A percentile compares a stretch with the other conserved stretches of the same genome.
Evolutionary conservation across 2,329 filamentous ascomycete species (phyloP).

Genomic region (Aspergillus udagawae): DNA sequence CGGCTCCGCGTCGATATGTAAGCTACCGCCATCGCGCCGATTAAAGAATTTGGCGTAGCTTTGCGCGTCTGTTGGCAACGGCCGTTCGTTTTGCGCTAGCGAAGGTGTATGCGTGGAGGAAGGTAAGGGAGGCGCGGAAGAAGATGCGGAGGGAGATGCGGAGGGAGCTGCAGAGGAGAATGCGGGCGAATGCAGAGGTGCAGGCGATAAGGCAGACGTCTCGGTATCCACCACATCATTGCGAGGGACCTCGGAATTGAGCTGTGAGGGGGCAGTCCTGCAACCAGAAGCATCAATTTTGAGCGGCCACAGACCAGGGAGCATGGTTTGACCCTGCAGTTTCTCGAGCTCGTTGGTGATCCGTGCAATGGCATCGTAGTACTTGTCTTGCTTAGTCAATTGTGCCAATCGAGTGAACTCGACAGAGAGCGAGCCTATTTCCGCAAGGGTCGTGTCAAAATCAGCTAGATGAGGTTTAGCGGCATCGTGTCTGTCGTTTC

Average conservation of each 20-base stretch:
- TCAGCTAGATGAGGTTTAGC: conserved; percentile 62
- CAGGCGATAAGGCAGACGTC: neutral
- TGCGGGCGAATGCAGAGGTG: neutral
- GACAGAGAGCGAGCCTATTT: conserved; percentile 74
- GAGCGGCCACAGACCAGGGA: conserved; percentile 79
- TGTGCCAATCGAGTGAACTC: conserved; percentile 89
- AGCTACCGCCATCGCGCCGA: conserved; percentile 15
- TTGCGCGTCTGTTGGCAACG: conserved; percentile 19
- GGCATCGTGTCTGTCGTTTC: conserved; percentile 43
- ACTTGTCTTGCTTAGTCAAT: conserved; percentile 73
- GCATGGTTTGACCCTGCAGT: conserved; percentile 64
- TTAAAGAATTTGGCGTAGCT: conserved; percentile 23
- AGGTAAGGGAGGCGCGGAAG: neutral
- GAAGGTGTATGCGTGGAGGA: neutral
- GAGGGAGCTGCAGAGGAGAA: neutral
- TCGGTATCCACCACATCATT: conserved; percentile 6
- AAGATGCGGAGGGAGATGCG: neutral
- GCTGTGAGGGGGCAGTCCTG: conserved; percentile 41
- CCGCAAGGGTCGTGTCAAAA: conserved; percentile 55
- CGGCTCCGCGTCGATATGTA: conserved; percentile 25
- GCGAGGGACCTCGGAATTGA: conserved; percentile 9
- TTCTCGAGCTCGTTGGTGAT: conserved; percentile 77
- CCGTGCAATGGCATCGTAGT: conserved; percentile 84
- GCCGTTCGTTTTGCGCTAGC: conserved; percentile 6
- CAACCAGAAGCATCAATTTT: conserved; percentile 76